Evolutionary conservation across 305 asterid genomes (phyloP), one percentile per base, ranked within the genome.

Genomic region (Stenogyne calaminthoides): DNA sequence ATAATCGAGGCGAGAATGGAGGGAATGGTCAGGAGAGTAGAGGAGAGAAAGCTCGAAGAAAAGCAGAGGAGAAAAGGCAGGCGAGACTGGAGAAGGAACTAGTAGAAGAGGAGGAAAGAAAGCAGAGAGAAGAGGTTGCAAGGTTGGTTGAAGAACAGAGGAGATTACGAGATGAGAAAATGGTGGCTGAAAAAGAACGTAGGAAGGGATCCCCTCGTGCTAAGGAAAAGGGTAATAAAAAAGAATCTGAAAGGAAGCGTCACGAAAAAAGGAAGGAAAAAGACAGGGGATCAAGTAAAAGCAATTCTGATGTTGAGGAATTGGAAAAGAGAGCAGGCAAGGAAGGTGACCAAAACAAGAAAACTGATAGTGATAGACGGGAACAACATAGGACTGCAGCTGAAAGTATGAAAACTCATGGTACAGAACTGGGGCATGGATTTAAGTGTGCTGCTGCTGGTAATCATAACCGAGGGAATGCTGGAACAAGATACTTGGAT

Each of bases 71-170:
- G 83, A 93, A 91, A 82, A 88, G 92, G 82, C 91, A 83, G 77
- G 97, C 98, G 84, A 90, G 98, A 80, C 68, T 95, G 78, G 99
- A 89, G 85, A 95, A 84, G 86, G 99, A 95, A 81, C 81, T 86
- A 27, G 52, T 89, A 73, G 99, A 95, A 85, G 97, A 92, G 84
- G 99, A 95, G 85, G 98, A 95, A 86, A 86, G 94, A 83, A 92
- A 90, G 88, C 99, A 95, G 84, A 87, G 96, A 77, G 97, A 93
- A 78, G 98, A 93, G 80, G 96, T 91, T n/a, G 96, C 98, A 29
- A 86, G 90, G 79, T 79, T 95, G 85, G 99, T 95, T 29, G 99
- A 95, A 83, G 99, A 92, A 79, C 89, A 86, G 19, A 86, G 99
- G 85, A 89, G 81, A 77, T 70, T 90, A 84, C 87, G 98, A 12